These are phyloP conservation scores for Sabuloglossum arenarium DNA, from an alignment of 495 filamentous ascomycete species.

Conservation along the genomic window DNA sequence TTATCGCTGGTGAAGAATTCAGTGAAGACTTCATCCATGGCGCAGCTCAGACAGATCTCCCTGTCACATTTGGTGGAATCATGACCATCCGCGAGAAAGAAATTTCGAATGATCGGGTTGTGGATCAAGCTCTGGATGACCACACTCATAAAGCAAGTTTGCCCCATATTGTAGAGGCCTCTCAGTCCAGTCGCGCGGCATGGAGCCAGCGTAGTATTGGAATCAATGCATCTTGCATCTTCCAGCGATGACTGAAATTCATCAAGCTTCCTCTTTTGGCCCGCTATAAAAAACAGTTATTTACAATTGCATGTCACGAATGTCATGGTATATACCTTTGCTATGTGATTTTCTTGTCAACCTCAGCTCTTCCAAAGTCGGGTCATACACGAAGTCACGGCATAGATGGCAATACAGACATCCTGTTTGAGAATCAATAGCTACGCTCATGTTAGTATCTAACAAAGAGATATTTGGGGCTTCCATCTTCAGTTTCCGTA, in stretches of 20 bases:
- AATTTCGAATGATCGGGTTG: conserved; percentile 68
- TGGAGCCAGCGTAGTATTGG: conserved; percentile 37
- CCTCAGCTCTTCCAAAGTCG: conserved; percentile 48
- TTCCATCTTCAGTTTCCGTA: conserved; percentile 17
- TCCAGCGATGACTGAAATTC: conserved; percentile 34
- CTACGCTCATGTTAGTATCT: conserved; percentile 18
- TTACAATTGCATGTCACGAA: not conserved
- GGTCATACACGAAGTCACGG: conserved; percentile 72
- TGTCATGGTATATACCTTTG: conserved; percentile 19
- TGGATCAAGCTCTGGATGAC: conserved; percentile 74
- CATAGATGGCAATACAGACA: conserved; percentile 68
- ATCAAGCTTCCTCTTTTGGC: conserved; percentile 36
- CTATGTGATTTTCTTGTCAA: conserved; percentile 23
- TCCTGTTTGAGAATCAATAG: conserved; percentile 63
- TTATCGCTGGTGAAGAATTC: conserved; percentile 70
- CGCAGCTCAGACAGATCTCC: conserved; percentile 61
- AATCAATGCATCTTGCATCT: conserved; percentile 33
- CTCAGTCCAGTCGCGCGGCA: conserved; percentile 55
- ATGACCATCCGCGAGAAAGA: conserved; percentile 73
- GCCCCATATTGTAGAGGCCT: conserved; percentile 85
- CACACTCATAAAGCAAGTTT: conserved; percentile 86
- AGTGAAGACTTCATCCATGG: conserved; percentile 76
- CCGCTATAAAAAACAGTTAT: not conserved
- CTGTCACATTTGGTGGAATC: conserved; percentile 42
- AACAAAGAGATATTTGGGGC: not conserved